Evolutionary conservation across 768 basidiomycete species (phyloP).

Genomic region (Tricholoma hemisulphureum): DNA sequence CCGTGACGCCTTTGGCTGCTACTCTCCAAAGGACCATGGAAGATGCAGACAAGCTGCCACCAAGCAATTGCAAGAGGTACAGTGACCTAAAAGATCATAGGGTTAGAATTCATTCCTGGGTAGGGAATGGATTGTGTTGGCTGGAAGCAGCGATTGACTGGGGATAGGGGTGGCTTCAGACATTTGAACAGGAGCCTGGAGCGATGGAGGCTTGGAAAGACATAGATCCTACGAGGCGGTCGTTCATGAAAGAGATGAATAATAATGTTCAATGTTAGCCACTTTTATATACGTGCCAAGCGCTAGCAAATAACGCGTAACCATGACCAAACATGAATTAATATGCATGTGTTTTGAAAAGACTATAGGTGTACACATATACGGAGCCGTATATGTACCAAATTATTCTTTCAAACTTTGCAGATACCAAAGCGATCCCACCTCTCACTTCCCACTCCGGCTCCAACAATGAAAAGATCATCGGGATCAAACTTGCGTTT

Average conservation of each 20-base stretch:
- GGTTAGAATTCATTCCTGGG: slow-evolving; percentile 59
- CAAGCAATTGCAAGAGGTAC: slow-evolving; percentile 32
- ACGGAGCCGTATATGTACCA: no score
- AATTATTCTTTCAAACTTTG: no score
- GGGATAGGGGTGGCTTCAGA: slow-evolving; percentile 25
- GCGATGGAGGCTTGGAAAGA: slow-evolving; percentile 44
- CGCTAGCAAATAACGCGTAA: slow-evolving; percentile 31
- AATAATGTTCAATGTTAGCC: slow-evolving; percentile 13
- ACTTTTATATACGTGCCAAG: no score
- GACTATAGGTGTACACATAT: no score
- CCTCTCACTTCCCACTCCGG: not conserved
- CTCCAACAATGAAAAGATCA: slow-evolving; percentile 31
- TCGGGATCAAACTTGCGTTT: no score
- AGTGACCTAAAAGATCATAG: slow-evolving; percentile 44
- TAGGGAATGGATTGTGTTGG: slow-evolving; percentile 47
- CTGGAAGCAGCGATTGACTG: slow-evolving; percentile 45
- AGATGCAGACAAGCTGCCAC: slow-evolving; percentile 24
- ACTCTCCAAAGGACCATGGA: slow-evolving; percentile 18
- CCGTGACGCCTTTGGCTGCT: slow-evolving; percentile 21
- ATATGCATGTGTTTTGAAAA: no score
- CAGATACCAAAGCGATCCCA: no score
- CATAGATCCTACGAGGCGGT: slow-evolving; percentile 8
- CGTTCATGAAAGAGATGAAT: slow-evolving; percentile 11
- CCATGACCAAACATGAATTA: slow-evolving; percentile 22
- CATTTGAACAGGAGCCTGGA: slow-evolving; percentile 43